Evolutionary conservation across 345 rosid genomes (phyloP).

Genomic region (Excoecaria cochinchinensis): DNA sequence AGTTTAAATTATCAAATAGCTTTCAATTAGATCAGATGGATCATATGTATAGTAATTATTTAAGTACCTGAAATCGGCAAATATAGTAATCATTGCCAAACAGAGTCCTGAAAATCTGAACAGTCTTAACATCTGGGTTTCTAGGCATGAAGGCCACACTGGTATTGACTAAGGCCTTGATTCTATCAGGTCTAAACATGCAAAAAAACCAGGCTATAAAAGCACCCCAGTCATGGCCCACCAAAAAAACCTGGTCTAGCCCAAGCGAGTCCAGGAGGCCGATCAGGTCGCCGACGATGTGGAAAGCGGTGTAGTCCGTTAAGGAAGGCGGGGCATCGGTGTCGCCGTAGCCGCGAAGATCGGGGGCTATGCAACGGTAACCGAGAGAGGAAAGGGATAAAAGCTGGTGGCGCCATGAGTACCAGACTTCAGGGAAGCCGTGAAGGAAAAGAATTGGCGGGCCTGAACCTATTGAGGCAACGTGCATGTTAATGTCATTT

Average conservation of each 20-base stretch:
- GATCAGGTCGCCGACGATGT: constrained; percentile 36
- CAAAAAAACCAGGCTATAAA: constrained; percentile 55
- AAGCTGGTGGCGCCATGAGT: constrained; percentile 72
- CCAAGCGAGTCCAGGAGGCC: constrained; percentile 36
- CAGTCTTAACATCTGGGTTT: constrained; percentile 46
- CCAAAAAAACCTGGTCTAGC: constrained; percentile 51
- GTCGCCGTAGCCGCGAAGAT: constrained; percentile 72
- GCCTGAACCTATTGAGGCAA: constrained; percentile 29
- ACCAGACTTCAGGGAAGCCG: constrained; percentile 40
- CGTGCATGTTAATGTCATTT: constrained; percentile 41
- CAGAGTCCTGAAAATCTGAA: constrained; percentile 42
- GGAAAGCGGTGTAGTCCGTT: constrained; percentile 42
- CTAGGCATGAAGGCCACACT: constrained; percentile 51
- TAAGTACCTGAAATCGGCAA: constrained; percentile 69
- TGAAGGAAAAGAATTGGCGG: constrained; percentile 32
- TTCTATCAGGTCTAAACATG: constrained; percentile 54
- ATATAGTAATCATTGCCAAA: constrained; percentile 67
- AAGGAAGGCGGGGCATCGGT: constrained; percentile 52
- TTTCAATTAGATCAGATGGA: no score
- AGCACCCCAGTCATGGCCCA: constrained; percentile 88
- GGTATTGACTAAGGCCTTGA: constrained; percentile 62
- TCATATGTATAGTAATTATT: neutral
- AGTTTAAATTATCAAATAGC: no score
- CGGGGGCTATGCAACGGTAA: constrained; percentile 66
- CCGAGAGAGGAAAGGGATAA: constrained; percentile 52